These are phyloP conservation scores for Breviolum minutum DNA, from an alignment of 73 alveolate genomes.

Conservation along the genomic window DNA sequence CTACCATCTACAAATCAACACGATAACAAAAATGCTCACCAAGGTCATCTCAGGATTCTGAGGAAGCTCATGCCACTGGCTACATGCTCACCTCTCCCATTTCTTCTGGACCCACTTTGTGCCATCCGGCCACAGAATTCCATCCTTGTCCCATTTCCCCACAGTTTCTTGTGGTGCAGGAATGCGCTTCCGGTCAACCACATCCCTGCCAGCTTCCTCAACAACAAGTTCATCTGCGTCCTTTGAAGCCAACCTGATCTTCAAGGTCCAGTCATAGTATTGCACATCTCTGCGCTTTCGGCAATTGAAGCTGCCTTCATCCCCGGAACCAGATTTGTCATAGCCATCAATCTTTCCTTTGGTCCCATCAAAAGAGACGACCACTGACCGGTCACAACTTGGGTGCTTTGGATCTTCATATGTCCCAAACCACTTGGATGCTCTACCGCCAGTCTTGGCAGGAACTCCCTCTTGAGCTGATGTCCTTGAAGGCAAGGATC, in stretches of 20 bases:
- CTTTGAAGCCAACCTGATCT: conserved; percentile 55
- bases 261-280: conserved; percentile 78
- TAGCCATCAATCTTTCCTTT: conserved; percentile 91
- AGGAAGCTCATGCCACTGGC: background rate
- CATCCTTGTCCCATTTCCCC: conserved; percentile 83
- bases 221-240: conserved; percentile 78
- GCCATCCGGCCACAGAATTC: conserved; percentile 91
- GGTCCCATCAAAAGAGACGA: conserved; percentile 84
- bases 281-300: conserved; percentile 84
- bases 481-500: background rate
- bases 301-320: conserved; percentile 77
- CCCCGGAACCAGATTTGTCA: conserved; percentile 65
- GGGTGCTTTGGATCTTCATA: conserved; percentile 93
- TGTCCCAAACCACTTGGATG: conserved; percentile 84
- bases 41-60: background rate
- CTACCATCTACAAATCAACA: background rate
- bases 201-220: conserved; percentile 61
- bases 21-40: background rate
- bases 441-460: conserved; percentile 68
- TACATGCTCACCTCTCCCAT: conserved; percentile 37
- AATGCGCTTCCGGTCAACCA: conserved; percentile 65
- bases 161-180: background rate
- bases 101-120: conserved; percentile 80
- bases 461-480: conserved; percentile 66
- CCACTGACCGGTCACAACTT: conserved; percentile 56